phyloP scores from a whole-genome alignment of 2,329 filamentous ascomycete species.

The Neoscytalidium dimidiatum region DNA sequence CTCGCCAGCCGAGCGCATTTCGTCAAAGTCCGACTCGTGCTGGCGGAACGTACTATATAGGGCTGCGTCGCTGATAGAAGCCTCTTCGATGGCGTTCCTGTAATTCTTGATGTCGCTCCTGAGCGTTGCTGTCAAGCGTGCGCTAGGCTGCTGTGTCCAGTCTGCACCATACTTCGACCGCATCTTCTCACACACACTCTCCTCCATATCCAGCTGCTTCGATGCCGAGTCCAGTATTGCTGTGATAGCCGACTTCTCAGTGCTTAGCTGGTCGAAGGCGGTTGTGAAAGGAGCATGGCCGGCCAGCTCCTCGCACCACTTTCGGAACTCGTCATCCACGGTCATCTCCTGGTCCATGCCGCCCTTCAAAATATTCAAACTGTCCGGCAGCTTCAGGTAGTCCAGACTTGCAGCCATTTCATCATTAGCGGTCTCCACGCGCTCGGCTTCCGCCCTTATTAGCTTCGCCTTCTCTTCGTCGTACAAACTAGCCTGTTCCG shows the following conservation, averaged over 20 bases:
- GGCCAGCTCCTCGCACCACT: slow-evolving; percentile 91
- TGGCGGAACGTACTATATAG: slow-evolving; percentile 81
- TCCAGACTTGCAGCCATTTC: slow-evolving; percentile 96
- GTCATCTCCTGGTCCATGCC: slow-evolving; percentile 86
- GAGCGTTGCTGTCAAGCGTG: slow-evolving; percentile 82
- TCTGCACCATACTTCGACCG: slow-evolving; percentile 92
- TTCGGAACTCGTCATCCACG: slow-evolving; percentile 87
- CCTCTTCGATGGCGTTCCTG: slow-evolving; percentile 85
- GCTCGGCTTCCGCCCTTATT: slow-evolving; percentile 88
- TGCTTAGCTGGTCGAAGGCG: slow-evolving; percentile 77
- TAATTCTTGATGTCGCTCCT: slow-evolving; percentile 87
- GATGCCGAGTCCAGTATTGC: slow-evolving; percentile 74
- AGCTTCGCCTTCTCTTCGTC: slow-evolving; percentile 98
- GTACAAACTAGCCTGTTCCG: slow-evolving; percentile 93
- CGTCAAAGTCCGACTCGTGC: slow-evolving; percentile 85
- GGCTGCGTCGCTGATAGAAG: slow-evolving; percentile 80
- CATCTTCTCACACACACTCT: slow-evolving; percentile 99
- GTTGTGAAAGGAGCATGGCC: slow-evolving; percentile 77
- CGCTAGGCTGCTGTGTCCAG: slow-evolving; percentile 97
- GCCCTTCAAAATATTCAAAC: slow-evolving; percentile 87
- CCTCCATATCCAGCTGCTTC: slow-evolving; percentile 93
- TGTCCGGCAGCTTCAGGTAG: slow-evolving; percentile 86
- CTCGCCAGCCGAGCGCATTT: slow-evolving; percentile 89
- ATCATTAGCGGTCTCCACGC: slow-evolving; percentile 87
- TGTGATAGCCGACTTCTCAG: slow-evolving; percentile 75